phyloP scores from a whole-genome alignment of 2,329 filamentous ascomycete genomes.

The Pseudogymnoascus sp. region DNA sequence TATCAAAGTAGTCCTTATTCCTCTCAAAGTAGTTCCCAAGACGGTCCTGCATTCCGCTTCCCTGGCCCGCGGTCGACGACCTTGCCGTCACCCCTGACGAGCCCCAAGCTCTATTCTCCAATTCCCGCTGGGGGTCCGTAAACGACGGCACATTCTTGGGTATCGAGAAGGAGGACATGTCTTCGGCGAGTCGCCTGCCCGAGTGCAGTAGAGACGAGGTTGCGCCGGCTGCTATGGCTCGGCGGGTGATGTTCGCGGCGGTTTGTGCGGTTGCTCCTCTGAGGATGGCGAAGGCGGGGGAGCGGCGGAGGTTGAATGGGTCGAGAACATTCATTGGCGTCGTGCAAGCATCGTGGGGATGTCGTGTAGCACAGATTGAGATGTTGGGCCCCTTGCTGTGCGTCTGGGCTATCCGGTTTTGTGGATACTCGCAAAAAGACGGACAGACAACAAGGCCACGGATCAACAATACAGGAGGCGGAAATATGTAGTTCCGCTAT shows the following conservation, averaged over 20 bases:
- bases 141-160: constrained; percentile 67
- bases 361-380: background rate
- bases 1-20: constrained; percentile 19
- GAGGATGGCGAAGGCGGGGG: constrained; percentile 44
- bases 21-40: constrained; percentile 59
- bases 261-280: constrained; percentile 40
- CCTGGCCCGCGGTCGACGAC: constrained; percentile 23
- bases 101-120: constrained; percentile 62
- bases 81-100: constrained; percentile 40
- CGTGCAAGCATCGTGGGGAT: background rate
- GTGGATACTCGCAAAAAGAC: constrained; percentile 3
- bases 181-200: constrained; percentile 33
- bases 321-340: constrained; percentile 32
- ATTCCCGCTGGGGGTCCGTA: constrained; percentile 53
- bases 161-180: constrained; percentile 56
- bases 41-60: constrained; percentile 49
- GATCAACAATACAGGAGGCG: background rate
- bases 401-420: constrained; percentile 8
- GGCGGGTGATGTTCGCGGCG: constrained; percentile 38
- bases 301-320: constrained; percentile 31
- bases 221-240: constrained; percentile 43
- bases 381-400: background rate
- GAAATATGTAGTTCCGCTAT: background rate
- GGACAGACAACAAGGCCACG: background rate
- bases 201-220: constrained; percentile 38